Base-by-base conservation (phyloP, 805 yeast species). In the Cyberlindnera maritima region DNA sequence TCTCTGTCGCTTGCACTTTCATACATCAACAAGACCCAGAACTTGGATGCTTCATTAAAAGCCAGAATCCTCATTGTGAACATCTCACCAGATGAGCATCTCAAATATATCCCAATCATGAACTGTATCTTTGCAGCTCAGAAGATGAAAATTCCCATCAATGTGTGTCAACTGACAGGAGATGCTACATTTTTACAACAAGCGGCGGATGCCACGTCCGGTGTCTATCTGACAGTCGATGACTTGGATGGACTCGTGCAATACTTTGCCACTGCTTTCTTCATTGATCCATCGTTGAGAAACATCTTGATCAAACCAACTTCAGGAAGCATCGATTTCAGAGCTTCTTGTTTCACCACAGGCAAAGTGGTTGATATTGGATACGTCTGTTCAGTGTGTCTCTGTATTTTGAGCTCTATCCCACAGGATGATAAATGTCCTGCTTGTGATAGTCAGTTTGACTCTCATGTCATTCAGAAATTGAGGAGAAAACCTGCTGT, bases 101-200 rank as follows among this genome's bases (percentile, higher is more conserved):
- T 88, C 43, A 88, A 88, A 48, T 95, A 94, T 64, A 88, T 92
- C 37, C 87, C 97, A 4, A 83, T 89, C 37, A 94, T 94, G 98
- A 94, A 94, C 65, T 77, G 94, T 49, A 92, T 94, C 26, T 94
- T 94, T 68, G 92, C 97, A 0, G 96, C 98, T 0, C 97, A 94
- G 56, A 92, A 91, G 65, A 78, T 86, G 85, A 84, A 82, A 57
- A 80, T 91, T 15, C 86, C 97, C 2, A 81, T 94, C 19, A 98
- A 94, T 64, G 91, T 91, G 12, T 92, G 96, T 50, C 90, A 91
- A 59, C 69, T 94, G 25, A 85, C 85, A 1, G 62, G 64, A 2
- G 80, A 80, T 52, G 82, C 95, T 1, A 86, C 95, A 2, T 92
- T 90, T 62, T 69, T 94, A 50, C 98, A 94, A 62, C 99, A 94